Conservation (phyloP, 441 rosid species). For the Arabidopsis hybrid region DNA sequence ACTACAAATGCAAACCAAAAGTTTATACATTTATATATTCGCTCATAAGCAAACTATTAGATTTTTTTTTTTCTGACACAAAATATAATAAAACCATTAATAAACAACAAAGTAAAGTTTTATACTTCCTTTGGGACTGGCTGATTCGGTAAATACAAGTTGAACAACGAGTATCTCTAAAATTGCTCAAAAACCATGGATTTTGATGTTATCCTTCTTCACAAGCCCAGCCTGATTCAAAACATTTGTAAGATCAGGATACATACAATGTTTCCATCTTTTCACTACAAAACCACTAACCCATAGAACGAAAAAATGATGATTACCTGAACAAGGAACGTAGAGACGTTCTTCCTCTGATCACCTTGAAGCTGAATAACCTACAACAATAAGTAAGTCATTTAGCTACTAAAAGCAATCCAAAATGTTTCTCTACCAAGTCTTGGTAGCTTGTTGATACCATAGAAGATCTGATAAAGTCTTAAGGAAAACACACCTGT, state of each 20-base stretch:
- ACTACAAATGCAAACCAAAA: constrained; percentile 20
- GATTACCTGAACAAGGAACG: constrained; percentile 58
- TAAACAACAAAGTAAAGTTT: constrained; percentile 27
- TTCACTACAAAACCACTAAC: not conserved
- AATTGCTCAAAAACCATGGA: constrained; percentile 84
- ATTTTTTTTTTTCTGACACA: not conserved
- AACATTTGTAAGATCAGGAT: not conserved
- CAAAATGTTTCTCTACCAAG: not conserved
- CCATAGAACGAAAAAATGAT: not conserved
- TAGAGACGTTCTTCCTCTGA: constrained; percentile 63
- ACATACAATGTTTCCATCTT: not conserved
- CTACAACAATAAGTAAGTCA: constrained; percentile 36
- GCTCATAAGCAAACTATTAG: constrained; percentile 18
- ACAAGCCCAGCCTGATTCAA: constrained; percentile 78
- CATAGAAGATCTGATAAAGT: not conserved
- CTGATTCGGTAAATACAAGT: constrained; percentile 31
- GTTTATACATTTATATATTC: constrained; percentile 17
- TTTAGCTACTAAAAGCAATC: not conserved
- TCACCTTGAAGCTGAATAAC: constrained; percentile 79
- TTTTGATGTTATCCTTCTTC: constrained; percentile 92
- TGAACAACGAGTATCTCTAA: constrained; percentile 16
- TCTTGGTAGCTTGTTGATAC: not conserved
- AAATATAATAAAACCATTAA: constrained; percentile 22
- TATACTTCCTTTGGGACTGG: constrained; percentile 13
- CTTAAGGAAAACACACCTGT: constrained; percentile 52